These are phyloP conservation scores for Penicillium argentinense DNA, from an alignment of 495 filamentous ascomycete genomes.

Conservation along the genomic window DNA sequence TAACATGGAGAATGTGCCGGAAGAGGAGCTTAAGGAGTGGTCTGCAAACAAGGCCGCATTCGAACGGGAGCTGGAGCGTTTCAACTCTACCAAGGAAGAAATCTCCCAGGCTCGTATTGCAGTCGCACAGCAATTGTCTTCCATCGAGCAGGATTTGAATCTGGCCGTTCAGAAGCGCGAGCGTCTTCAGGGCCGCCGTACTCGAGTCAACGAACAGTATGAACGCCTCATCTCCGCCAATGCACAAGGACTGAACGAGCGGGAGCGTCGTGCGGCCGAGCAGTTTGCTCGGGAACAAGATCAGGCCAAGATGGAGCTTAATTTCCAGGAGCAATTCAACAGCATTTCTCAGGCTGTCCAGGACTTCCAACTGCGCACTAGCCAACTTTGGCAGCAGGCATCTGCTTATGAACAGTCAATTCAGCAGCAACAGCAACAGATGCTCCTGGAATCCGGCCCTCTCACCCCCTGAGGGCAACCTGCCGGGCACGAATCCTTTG, in stretches of 20 bases:
- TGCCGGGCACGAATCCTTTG: constrained; percentile 48
- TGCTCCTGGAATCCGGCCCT: constrained; percentile 45
- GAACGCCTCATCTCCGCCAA: constrained; percentile 77
- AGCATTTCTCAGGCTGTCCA: constrained; percentile 47
- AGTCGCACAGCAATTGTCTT: constrained; percentile 61
- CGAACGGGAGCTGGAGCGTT: constrained; percentile 61
- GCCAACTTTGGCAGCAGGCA: constrained; percentile 50
- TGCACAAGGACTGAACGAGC: constrained; percentile 70
- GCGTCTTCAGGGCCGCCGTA: constrained; percentile 70
- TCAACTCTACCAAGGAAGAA: constrained; percentile 57
- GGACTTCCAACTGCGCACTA: constrained; percentile 47
- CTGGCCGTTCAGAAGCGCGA: constrained; percentile 73
- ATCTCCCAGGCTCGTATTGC: constrained; percentile 61
- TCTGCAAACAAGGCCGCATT: constrained; percentile 59
- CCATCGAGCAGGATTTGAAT: constrained; percentile 64
- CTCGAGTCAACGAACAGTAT: constrained; percentile 75
- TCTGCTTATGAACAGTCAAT: constrained; percentile 47
- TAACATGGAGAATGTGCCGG: constrained; percentile 64
- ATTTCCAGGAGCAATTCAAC: constrained; percentile 45
- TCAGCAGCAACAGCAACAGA: constrained; percentile 44
- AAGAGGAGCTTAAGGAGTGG: constrained; percentile 62
- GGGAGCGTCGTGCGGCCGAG: constrained; percentile 68
- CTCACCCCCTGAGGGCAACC: constrained; percentile 50
- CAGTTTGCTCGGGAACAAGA: constrained; percentile 66
- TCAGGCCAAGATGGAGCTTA: constrained; percentile 54